A percentile compares a stretch with the other conserved stretches of the same genome.
Evolutionary conservation across 2,329 filamentous ascomycete species (phyloP).

Genomic region (Aspergillus brasiliensis): DNA sequence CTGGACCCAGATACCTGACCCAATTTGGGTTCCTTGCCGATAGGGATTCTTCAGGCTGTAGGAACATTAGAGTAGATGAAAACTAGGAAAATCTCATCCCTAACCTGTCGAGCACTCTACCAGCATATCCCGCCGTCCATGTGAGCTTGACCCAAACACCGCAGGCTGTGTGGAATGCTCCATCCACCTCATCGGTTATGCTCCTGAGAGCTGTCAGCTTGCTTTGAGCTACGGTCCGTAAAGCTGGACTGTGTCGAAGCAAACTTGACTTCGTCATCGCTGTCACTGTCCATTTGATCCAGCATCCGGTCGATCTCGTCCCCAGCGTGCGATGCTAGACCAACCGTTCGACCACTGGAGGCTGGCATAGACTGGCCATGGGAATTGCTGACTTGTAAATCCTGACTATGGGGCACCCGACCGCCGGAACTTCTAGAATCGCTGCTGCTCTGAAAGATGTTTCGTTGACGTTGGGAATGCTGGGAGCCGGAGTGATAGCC

Average conservation of each 20-base stretch:
- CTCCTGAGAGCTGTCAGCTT: background rate
- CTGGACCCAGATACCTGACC: no score
- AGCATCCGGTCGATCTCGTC: constrained; percentile 46
- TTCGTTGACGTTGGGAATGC: constrained; percentile 29
- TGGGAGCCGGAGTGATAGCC: constrained; percentile 45
- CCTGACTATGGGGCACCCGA: constrained; percentile 15
- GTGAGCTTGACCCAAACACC: no score
- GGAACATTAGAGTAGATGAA: no score
- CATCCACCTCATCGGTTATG: background rate
- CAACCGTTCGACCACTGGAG: constrained; percentile 15
- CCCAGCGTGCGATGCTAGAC: constrained; percentile 37
- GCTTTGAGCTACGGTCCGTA: background rate
- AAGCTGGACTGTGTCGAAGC: constrained; percentile 1
- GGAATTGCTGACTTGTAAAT: constrained; percentile 22
- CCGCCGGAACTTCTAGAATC: constrained; percentile 22
- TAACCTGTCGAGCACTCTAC: no score
- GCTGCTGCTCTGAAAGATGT: constrained; percentile 27
- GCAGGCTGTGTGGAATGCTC: no score
- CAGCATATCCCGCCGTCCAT: no score
- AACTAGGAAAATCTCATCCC: no score
- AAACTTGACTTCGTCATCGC: constrained; percentile 32
- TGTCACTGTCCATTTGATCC: constrained; percentile 45
- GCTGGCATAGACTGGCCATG: background rate
- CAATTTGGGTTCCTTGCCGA: no score
- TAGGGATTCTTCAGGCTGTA: no score